Percentiles rank a stretch among this genome's conserved stretches.
Evolutionary conservation across 202 grass and related monocot genomes (phyloP).

Genomic region (Elaeis oleifera): DNA sequence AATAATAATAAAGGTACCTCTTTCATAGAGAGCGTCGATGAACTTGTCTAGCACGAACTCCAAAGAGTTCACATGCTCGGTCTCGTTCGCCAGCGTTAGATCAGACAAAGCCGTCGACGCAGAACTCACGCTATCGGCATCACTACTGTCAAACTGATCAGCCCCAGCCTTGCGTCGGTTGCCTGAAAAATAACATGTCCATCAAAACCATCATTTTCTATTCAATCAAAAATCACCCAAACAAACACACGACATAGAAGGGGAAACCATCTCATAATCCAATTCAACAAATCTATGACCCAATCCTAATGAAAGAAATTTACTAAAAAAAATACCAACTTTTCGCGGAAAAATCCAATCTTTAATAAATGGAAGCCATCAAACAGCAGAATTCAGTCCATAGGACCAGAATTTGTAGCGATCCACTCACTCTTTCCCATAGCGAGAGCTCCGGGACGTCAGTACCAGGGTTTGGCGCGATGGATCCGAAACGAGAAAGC

Average conservation of each 20-base stretch:
- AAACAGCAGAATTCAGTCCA: background rate
- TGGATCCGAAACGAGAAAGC: slow-evolving; percentile 31
- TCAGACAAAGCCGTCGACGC: slow-evolving; percentile 3
- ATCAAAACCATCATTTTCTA: background rate
- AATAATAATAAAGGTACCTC: background rate
- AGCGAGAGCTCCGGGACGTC: slow-evolving; percentile 20
- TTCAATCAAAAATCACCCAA: background rate
- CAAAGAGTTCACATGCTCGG: background rate
- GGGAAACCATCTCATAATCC: too few relatives aligned
- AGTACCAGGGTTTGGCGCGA: slow-evolving; percentile 40
- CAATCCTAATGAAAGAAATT: background rate
- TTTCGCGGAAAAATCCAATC: background rate
- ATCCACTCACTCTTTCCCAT: slow-evolving; percentile 73
- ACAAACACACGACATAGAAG: too few relatives aligned
- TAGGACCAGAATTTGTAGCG: background rate
- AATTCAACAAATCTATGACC: too few relatives aligned
- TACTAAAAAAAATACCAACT: background rate
- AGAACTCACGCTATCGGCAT: slow-evolving; percentile 11
- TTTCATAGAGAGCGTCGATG: slow-evolving; percentile 9
- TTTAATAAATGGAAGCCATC: background rate
- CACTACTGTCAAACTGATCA: slow-evolving; percentile 5
- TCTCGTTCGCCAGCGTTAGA: background rate
- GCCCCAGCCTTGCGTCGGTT: background rate
- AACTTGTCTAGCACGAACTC: slow-evolving; percentile 7
- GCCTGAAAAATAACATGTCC: background rate